Evolutionary conservation across 148 eudicot species (phyloP), one percentile per base, ranked within the genome.

Genomic region (Heliamphora exappendiculata): DNA sequence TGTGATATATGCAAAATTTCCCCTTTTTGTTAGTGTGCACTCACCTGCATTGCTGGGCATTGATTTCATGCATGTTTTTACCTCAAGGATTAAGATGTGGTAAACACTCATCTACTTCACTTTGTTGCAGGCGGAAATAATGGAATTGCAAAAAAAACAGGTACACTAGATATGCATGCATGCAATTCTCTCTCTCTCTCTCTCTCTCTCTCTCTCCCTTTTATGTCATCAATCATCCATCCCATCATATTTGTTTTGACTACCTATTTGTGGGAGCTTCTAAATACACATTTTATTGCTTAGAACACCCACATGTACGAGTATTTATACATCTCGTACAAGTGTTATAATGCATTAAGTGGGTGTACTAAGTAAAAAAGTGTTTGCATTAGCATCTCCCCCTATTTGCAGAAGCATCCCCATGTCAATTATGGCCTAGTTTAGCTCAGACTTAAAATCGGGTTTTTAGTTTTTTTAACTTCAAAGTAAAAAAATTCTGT

Each of bases 121-220:
- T 77, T 70, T 68, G 49, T 41, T 88, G 85, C 91, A 94, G 97
- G 93, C 76, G 7, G 87, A 93, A 76, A 85, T 90, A 14, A 53
- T 85, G 87, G 93, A 94, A 80, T 80, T 84, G 89, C 97, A 91
- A 87, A 91, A 94, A 83, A 94, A 89, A 82, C 91, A 91, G 97
- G 98, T 94, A 80, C 2, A 1, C 31, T 19, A 44, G 20, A 37
- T 14, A 39, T 67, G 45, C 28, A 42, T 11, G 47, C 5, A 42
- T 42, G 10, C 47, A 1, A 42, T 42, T 42, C 8, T 42, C 8
- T 42, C 10, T 42, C 10, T 17, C 2, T 13, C 10, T 42, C 47
- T 42, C 0, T 42, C 47, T 42, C 10, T 42, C 26, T 47, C 55
- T 33, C 22, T 33, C 29, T 28, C n/a, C n/a, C 44, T 28, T 31